A percentile compares a stretch with the other conserved stretches of the same genome.
phyloP scores from a whole-genome alignment of 148 eudicot genomes.

The Rhododendron ferrugineum region DNA sequence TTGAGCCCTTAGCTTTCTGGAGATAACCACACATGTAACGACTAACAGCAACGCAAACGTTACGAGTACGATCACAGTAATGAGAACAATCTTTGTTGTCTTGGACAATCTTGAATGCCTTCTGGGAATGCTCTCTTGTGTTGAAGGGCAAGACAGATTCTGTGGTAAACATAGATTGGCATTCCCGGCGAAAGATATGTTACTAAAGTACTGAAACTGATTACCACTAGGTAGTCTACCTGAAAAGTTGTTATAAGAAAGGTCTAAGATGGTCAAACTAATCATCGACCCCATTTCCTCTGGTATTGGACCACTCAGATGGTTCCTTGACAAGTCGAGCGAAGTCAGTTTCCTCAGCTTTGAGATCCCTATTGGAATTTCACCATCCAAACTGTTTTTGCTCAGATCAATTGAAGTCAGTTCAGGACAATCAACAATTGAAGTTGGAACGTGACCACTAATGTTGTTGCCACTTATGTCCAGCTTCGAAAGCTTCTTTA shows the following conservation, averaged over 20 bases:
- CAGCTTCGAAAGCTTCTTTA: slow-evolving; percentile 18
- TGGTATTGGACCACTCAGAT: slow-evolving; percentile 42
- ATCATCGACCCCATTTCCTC: slow-evolving; percentile 22
- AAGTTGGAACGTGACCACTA: slow-evolving; percentile 35
- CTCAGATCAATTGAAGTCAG: slow-evolving; percentile 45
- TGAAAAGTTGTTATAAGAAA: slow-evolving; percentile 44
- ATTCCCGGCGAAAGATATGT: slow-evolving; percentile 37
- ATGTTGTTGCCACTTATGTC: slow-evolving; percentile 36
- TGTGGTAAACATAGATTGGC: slow-evolving; percentile 41
- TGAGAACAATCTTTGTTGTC: slow-evolving; percentile 24
- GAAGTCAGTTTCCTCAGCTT: slow-evolving; percentile 13
- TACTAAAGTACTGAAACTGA: slow-evolving; percentile 33
- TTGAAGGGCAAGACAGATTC: slow-evolving; percentile 30
- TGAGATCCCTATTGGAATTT: slow-evolving; percentile 26
- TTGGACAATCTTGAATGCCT: slow-evolving; percentile 7
- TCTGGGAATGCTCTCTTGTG: not conserved
- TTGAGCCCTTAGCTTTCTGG: slow-evolving; percentile 27
- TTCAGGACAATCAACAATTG: slow-evolving; percentile 24
- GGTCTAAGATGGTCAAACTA: slow-evolving; percentile 35
- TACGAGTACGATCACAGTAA: slow-evolving; percentile 19
- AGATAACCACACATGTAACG: slow-evolving; percentile 3
- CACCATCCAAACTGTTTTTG: slow-evolving; percentile 34
- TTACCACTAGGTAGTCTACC: slow-evolving; percentile 36
- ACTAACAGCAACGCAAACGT: slow-evolving; percentile 19
- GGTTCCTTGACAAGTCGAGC: slow-evolving; percentile 39